Conservation (phyloP, 208 protist genomes). For the Leishmania turanica region DNA sequence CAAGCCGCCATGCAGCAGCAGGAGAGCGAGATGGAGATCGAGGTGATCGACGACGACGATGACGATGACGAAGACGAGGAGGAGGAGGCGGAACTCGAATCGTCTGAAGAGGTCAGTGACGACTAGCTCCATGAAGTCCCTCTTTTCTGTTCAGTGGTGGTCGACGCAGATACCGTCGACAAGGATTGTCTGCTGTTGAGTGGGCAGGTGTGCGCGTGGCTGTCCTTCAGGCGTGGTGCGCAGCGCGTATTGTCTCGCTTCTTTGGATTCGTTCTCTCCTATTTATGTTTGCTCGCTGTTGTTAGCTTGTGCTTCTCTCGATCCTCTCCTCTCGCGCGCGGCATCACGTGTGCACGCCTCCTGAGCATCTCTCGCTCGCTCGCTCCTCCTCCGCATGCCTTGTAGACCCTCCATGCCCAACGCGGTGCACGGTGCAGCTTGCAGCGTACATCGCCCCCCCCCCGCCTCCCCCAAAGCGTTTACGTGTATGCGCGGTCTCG, state of each 20-base stretch:
- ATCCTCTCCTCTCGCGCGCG: background rate
- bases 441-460: background rate
- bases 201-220: background rate
- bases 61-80: no score
- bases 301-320: background rate
- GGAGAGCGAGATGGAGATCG: conserved; percentile 77
- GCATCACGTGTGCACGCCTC: background rate
- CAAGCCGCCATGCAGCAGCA: conserved; percentile 57
- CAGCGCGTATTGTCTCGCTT: background rate
- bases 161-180: no score
- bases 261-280: background rate
- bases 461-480: no score
- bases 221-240: background rate
- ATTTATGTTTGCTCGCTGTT: no score
- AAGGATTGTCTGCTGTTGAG: background rate
- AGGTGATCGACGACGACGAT: conserved; percentile 60
- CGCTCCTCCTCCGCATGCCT: background rate
- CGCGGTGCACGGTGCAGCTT: background rate
- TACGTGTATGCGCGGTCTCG: no score
- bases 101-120: background rate
- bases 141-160: background rate
- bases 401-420: background rate
- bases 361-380: background rate
- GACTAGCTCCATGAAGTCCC: background rate
- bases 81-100: background rate